Percentiles rank a stretch among this genome's conserved stretches.
These are phyloP conservation scores for Candida nonsorbophila DNA, from an alignment of 805 yeast species.

Conservation along the genomic window DNA sequence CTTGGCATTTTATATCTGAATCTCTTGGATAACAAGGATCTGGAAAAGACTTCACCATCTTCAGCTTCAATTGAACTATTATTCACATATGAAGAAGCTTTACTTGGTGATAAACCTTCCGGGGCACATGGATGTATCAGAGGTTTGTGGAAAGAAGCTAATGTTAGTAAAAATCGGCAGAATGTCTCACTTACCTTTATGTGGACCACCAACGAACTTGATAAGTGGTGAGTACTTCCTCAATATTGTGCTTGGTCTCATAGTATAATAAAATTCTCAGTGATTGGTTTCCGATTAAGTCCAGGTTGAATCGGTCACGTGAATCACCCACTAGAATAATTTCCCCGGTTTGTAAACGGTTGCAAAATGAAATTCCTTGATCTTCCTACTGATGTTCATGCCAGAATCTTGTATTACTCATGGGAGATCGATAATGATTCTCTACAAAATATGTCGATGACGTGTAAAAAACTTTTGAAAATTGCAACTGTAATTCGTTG, in stretches of 20 bases:
- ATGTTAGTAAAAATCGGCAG: neutral
- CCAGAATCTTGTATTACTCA: slow-evolving; percentile 1
- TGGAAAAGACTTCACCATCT: slow-evolving; percentile 43
- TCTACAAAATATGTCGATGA: too few relatives aligned
- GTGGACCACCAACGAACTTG: slow-evolving; percentile 83
- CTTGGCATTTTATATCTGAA: slow-evolving; percentile 64
- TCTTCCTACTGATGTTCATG: slow-evolving; percentile 2
- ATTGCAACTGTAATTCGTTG: too few relatives aligned
- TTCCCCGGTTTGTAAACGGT: neutral
- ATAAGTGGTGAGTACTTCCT: slow-evolving; percentile 62
- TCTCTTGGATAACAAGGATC: slow-evolving; percentile 65
- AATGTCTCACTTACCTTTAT: slow-evolving; percentile 23
- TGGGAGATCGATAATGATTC: too few relatives aligned
- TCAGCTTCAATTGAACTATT: slow-evolving; percentile 35
- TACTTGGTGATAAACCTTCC: slow-evolving; percentile 36
- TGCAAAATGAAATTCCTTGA: slow-evolving; percentile 1
- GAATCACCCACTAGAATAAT: neutral
- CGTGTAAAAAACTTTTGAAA: too few relatives aligned
- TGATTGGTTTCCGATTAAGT: neutral
- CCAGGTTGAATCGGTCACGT: neutral
- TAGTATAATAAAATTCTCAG: slow-evolving; percentile 9
- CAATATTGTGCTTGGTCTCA: slow-evolving; percentile 29
- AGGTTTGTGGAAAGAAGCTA: slow-evolving; percentile 1
- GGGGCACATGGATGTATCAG: slow-evolving; percentile 39
- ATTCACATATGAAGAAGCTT: slow-evolving; percentile 12